Evolutionary conservation across 2,329 filamentous ascomycete genomes (phyloP).

Genomic region (Trichoderma breve): DNA sequence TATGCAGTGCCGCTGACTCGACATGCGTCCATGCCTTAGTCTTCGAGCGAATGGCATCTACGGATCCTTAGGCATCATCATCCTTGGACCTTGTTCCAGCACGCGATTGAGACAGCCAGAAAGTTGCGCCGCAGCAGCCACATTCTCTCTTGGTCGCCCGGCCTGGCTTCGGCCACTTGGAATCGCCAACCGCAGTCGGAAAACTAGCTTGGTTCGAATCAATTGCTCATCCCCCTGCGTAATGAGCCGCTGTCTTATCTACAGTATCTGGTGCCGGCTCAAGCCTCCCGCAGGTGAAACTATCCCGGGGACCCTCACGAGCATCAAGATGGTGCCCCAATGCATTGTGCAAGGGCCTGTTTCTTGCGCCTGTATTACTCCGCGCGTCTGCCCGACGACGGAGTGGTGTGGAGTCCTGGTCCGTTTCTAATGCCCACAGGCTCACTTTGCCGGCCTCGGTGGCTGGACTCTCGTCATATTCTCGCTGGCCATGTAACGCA

Average conservation of each 20-base stretch:
- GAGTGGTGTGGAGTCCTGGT: slow-evolving; percentile 11
- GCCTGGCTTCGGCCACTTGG: background rate
- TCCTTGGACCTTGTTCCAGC: background rate
- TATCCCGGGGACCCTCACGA: background rate
- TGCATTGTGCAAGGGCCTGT: background rate
- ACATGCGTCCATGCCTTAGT: background rate
- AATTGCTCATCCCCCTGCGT: slow-evolving; percentile 18
- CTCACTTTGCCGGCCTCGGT: slow-evolving; percentile 1
- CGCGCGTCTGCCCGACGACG: slow-evolving; percentile 7
- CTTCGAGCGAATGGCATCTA: background rate
- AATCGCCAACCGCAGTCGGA: background rate
- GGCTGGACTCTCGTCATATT: background rate
- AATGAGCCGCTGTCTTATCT: slow-evolving; percentile 8
- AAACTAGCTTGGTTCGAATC: background rate
- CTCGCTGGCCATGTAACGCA: slow-evolving; percentile 13
- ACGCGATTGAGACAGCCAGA: background rate
- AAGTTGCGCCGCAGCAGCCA: slow-evolving; percentile 15
- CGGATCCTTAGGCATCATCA: slow-evolving; percentile 9
- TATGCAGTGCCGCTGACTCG: slow-evolving; percentile 7
- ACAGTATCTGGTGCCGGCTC: background rate
- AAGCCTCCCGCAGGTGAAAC: background rate
- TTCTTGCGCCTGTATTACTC: background rate
- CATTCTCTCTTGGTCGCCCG: background rate
- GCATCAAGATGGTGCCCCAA: background rate
- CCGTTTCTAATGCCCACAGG: background rate